A percentile compares a stretch with the other conserved stretches of the same genome.
Conservation (phyloP, 169 alveolate genomes). For the Babesia ovata region DNA sequence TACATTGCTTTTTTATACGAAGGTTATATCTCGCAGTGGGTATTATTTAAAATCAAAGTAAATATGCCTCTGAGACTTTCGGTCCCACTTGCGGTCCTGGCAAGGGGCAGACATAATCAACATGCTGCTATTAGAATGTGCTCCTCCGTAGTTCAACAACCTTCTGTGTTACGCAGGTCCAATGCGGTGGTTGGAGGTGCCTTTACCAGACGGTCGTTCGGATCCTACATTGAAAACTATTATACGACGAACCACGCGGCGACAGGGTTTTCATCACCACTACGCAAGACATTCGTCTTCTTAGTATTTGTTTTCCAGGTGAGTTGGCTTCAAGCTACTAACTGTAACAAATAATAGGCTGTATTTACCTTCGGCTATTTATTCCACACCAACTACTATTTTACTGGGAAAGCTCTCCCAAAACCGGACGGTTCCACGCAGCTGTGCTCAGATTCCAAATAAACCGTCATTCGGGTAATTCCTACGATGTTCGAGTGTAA, state of each 20-base stretch:
- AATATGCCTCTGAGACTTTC: too few species aligned
- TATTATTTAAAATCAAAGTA: too few species aligned
- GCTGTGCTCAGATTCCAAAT: conserved; percentile 76
- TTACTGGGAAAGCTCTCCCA: conserved; percentile 82
- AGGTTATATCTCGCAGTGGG: too few species aligned
- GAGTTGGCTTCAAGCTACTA: not conserved
- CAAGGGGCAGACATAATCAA: too few species aligned
- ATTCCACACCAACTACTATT: conserved; percentile 82
- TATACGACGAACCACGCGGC: conserved; percentile 68
- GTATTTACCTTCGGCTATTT: conserved; percentile 75
- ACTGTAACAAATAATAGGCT: conserved; percentile 47
- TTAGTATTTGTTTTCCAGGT: conserved; percentile 61
- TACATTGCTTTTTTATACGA: too few species aligned
- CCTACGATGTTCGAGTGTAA: conserved; percentile 2
- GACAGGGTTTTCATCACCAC: conserved; percentile 69
- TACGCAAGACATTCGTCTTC: conserved; percentile 48
- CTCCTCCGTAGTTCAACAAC: too few species aligned
- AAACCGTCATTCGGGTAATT: not conserved
- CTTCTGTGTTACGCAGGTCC: too few species aligned
- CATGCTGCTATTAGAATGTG: too few species aligned
- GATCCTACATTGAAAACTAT: conserved; percentile 62
- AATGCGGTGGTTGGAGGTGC: too few species aligned
- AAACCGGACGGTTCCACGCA: conserved; percentile 82
- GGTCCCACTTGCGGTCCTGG: too few species aligned
- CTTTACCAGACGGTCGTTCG: conserved; percentile 37